Evolutionary conservation across 768 basidiomycete species (phyloP).

Genomic region (Gymnopilus dilepis): DNA sequence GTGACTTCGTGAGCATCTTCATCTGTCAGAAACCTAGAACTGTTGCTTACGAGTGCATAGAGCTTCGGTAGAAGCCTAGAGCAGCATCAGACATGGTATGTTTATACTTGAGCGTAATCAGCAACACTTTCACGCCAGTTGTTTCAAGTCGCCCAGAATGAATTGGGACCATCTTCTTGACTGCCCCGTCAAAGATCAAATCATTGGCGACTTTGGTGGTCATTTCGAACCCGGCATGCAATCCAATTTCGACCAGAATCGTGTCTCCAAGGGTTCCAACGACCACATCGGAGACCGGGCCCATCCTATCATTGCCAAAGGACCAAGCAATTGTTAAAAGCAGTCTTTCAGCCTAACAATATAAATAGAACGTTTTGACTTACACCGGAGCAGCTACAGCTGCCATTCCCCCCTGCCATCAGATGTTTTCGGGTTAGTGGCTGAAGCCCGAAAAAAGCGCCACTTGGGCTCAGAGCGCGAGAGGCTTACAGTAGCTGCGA

Average conservation of each 20-base stretch:
- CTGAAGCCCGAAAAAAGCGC: slow-evolving; percentile 1
- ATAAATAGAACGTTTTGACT: slow-evolving; percentile 18
- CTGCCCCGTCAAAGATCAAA: slow-evolving; percentile 51
- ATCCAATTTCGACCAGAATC: slow-evolving; percentile 61
- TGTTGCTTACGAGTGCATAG: slow-evolving; percentile 54
- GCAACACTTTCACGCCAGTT: slow-evolving; percentile 57
- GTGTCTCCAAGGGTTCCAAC: slow-evolving; percentile 57
- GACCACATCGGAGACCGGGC: slow-evolving; percentile 57
- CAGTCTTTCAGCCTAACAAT: background rate
- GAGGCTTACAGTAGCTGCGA: slow-evolving; percentile 59
- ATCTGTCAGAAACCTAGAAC: background rate
- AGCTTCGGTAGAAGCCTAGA: slow-evolving; percentile 65
- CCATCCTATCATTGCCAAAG: slow-evolving; percentile 42
- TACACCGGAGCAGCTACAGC: slow-evolving; percentile 48
- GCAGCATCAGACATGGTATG: slow-evolving; percentile 62
- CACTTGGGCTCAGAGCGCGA: slow-evolving; percentile 8
- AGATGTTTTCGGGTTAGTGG: slow-evolving; percentile 18
- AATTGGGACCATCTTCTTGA: slow-evolving; percentile 55
- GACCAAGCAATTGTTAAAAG: background rate
- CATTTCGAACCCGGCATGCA: slow-evolving; percentile 59
- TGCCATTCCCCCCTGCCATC: slow-evolving; percentile 45
- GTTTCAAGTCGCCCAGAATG: slow-evolving; percentile 61
- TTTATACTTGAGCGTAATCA: slow-evolving; percentile 66
- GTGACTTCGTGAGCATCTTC: background rate
- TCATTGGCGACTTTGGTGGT: slow-evolving; percentile 57